phyloP scores from a whole-genome alignment of 2,329 filamentous ascomycete species.

The Talaromyces albobiverticillius region DNA sequence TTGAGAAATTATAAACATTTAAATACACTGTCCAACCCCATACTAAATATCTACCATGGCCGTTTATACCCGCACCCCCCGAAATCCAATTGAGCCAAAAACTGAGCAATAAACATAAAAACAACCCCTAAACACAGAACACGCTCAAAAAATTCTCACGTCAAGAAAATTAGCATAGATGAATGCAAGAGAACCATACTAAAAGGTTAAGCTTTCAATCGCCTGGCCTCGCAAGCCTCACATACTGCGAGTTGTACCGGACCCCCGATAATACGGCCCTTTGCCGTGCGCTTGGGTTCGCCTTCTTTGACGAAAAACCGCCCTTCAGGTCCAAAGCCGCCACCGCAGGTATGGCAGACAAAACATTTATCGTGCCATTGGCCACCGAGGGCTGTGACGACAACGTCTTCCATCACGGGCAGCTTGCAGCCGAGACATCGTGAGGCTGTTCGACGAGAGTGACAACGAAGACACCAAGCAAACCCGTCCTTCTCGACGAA shows the following conservation, averaged over 20 bases:
- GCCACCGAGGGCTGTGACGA: constrained; percentile 80
- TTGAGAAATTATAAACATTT: not conserved
- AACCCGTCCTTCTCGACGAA: constrained; percentile 98
- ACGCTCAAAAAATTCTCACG: not conserved
- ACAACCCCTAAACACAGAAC: not conserved
- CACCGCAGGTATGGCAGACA: constrained; percentile 67
- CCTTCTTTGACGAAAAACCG: constrained; percentile 62
- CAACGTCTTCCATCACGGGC: constrained; percentile 84
- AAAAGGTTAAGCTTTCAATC: constrained; percentile 54
- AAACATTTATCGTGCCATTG: constrained; percentile 97
- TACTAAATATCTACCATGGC: not conserved
- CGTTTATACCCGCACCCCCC: not conserved
- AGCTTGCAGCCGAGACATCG: constrained; percentile 83
- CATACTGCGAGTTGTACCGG: constrained; percentile 59
- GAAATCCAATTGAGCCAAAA: not conserved
- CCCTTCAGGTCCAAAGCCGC: constrained; percentile 58
- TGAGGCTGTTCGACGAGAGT: constrained; percentile 84
- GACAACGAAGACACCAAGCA: constrained; percentile 92
- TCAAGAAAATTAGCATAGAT: too few relatives aligned
- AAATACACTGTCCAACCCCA: not conserved
- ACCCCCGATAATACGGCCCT: constrained; percentile 46
- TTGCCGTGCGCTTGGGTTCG: constrained; percentile 43
- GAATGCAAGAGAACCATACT: not conserved
- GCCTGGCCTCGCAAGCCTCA: constrained; percentile 60
- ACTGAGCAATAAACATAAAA: not conserved